Evolutionary conservation across 148 eudicot species (phyloP), one percentile per base, ranked within the genome.

Genomic region (Vaccinium macrocarpon): DNA sequence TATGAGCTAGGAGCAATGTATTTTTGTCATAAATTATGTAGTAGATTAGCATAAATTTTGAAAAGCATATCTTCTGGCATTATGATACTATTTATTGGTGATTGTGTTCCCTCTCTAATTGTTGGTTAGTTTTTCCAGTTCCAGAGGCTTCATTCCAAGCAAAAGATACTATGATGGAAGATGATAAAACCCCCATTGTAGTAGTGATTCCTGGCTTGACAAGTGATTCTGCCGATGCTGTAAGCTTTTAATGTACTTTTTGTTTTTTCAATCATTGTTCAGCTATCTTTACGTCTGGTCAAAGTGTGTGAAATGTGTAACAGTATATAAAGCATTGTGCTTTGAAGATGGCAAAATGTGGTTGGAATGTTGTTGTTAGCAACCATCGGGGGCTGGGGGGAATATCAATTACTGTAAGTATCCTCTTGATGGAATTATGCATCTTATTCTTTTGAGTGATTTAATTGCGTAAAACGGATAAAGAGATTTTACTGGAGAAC

Each of bases 321-420:
- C 97, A 97, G 99, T 97, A 97, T 82, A 71, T 95, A 81, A 97
- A 92, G 89, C 95, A 95, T 86, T 89, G 95, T 25, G 94, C 90
- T 53, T 89, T 88, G 88, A 85, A 89, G 89, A 91, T 91, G 86
- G 99, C 96, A 82, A 90, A 93, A 87, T 62, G 87, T 86, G 96
- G 97, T 77, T 92, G 96, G 93, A 92, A 95, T 89, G 99, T 95
- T 84, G 98, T 95, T 76, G 96, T 93, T 71, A 83, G 92, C 92
- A 97, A 97, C 85, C 99, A 97, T 89, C 93, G 99, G 29, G 99
- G 99, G 48, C 95, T 95, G 55, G 99, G 98, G 14, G 99, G 99
- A 81, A 94, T 97, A 81, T 91, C 97, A 79, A 84, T 97, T 50
- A 97, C 99, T 75, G 99, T 97, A 86, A 93, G 98, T 91, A 75